phyloP scores from a whole-genome alignment of 2,329 filamentous ascomycete species.

The Ciborinia camelliae region DNA sequence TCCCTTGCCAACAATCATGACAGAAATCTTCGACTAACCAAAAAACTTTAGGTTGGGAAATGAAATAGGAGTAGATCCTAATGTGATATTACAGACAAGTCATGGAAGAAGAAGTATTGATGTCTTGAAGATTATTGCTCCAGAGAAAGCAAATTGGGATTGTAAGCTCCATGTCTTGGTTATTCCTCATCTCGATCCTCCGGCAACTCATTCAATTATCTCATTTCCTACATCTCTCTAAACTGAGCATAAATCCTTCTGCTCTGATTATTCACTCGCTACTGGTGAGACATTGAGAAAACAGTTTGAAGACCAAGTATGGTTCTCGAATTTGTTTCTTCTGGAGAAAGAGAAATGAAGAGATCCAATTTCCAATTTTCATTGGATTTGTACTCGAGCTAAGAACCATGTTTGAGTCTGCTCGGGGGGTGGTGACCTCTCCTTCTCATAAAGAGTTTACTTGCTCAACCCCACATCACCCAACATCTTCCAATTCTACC shows the following conservation, averaged over 20 bases:
- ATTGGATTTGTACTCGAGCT: neutral
- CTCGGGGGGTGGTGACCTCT: accelerated
- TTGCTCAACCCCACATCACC: neutral
- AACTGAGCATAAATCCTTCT: neutral
- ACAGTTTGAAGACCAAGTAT: neutral
- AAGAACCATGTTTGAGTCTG: neutral
- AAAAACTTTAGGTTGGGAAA: conserved; percentile 60
- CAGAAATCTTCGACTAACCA: neutral
- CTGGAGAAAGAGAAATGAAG: accelerated
- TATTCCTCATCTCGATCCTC: neutral
- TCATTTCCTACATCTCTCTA: neutral
- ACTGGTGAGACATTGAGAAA: neutral
- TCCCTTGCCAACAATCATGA: neutral
- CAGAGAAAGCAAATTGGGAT: conserved; percentile 87
- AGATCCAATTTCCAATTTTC: neutral
- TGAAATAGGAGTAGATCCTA: conserved; percentile 81
- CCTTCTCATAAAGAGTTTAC: neutral
- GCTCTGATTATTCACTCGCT: neutral
- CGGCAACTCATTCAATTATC: neutral
- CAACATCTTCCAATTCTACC: neutral
- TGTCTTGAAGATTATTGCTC: conserved; percentile 71
- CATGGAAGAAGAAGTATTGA: conserved; percentile 91
- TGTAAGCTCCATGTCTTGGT: conserved; percentile 55
- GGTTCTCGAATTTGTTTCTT: neutral
- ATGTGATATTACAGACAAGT: conserved; percentile 81